These are phyloP conservation scores for Phytophthora niederhauseri DNA, from an alignment of 352 stramenopile species.

Conservation along the genomic window DNA sequence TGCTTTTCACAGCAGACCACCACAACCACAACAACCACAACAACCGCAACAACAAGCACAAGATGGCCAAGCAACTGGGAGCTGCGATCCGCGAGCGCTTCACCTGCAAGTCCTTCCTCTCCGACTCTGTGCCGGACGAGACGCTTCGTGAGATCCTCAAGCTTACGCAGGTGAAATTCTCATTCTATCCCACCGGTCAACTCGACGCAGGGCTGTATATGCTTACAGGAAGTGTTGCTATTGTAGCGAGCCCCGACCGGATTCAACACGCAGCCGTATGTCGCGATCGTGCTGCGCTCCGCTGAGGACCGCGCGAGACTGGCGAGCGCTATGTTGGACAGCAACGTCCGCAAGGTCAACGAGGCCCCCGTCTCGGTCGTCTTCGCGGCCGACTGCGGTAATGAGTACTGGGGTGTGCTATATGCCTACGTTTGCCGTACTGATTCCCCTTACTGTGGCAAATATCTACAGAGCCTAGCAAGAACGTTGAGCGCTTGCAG, in stretches of 20 bases:
- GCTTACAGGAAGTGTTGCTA: no score
- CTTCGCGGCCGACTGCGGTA: slow-evolving; percentile 71
- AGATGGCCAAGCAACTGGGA: slow-evolving; percentile 24
- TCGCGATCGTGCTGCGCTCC: slow-evolving; percentile 60
- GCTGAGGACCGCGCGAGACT: slow-evolving; percentile 55
- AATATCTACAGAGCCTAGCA: slow-evolving; percentile 66
- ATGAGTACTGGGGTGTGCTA: no score
- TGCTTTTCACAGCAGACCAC: no score
- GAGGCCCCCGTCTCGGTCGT: slow-evolving; percentile 70
- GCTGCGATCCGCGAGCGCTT: slow-evolving; percentile 30
- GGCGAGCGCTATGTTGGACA: slow-evolving; percentile 58
- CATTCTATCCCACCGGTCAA: no score
- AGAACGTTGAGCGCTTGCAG: slow-evolving; percentile 68
- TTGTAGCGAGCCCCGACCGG: slow-evolving; percentile 43
- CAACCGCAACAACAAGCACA: no score
- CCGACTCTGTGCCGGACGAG: slow-evolving; percentile 48
- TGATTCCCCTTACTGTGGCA: no score
- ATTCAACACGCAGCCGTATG: slow-evolving; percentile 80
- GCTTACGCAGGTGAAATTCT: no score
- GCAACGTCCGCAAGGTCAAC: slow-evolving; percentile 66
- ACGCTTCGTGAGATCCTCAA: slow-evolving; percentile 64
- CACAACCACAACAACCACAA: no score
- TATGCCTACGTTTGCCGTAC: no score
- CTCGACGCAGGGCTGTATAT: no score
- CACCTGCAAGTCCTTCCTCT: slow-evolving; percentile 42